Evolutionary conservation across 179 eudicot species (phyloP).

Genomic region (Beta macrorhiza): DNA sequence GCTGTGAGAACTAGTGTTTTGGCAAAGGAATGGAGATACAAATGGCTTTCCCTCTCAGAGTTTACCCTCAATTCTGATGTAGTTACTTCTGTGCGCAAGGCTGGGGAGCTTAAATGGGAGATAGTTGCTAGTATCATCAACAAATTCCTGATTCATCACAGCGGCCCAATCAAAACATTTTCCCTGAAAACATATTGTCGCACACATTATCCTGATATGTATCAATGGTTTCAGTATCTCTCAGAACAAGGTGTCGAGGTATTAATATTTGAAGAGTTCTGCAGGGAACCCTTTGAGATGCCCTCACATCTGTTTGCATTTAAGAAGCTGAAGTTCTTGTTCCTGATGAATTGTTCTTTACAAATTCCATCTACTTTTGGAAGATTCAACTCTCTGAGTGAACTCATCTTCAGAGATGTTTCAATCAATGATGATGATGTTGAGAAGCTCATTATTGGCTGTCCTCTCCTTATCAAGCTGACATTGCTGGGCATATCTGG

Average conservation of each 20-base stretch:
- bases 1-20: conserved; percentile 16
- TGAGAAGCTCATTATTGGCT: conserved; percentile 9
- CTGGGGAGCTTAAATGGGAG: conserved; percentile 1
- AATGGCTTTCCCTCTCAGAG: conserved; percentile 18
- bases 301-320: conserved; percentile 19
- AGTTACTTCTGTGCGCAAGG: background rate
- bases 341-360: conserved; percentile 8
- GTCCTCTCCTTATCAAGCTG: conserved; percentile 17
- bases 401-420: conserved; percentile 2
- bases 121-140: background rate
- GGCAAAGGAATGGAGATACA: conserved; percentile 21
- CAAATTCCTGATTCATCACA: conserved; percentile 15
- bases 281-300: background rate
- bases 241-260: background rate
- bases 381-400: background rate
- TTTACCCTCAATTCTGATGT: conserved; percentile 13
- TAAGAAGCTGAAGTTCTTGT: background rate
- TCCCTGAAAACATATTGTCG: conserved; percentile 9
- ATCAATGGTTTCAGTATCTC: conserved; percentile 13
- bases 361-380: conserved; percentile 12
- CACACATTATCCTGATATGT: conserved; percentile 6
- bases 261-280: conserved; percentile 1
- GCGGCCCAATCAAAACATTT: conserved; percentile 3
- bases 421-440: conserved; percentile 14
- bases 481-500: background rate